These are phyloP conservation scores for Cercospora sojina DNA, from an alignment of 2,329 filamentous ascomycete genomes.

Conservation along the genomic window DNA sequence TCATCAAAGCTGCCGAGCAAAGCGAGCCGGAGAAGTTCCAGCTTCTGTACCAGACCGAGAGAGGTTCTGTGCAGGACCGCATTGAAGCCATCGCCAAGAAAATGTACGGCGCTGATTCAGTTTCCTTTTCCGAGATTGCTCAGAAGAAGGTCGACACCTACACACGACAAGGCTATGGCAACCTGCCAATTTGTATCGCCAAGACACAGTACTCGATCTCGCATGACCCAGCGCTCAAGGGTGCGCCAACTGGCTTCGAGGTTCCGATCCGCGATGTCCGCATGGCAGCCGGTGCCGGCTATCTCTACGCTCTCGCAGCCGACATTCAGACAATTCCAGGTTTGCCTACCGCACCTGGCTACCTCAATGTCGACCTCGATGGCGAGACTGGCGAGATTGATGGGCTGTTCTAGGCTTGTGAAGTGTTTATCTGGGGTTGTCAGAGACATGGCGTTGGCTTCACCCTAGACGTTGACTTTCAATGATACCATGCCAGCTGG, in stretches of 20 bases:
- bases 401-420: slow-evolving; percentile 71
- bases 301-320: slow-evolving; percentile 90
- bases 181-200: slow-evolving; percentile 92
- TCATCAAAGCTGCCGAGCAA: slow-evolving; percentile 78
- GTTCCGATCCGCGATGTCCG: slow-evolving; percentile 92
- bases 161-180: slow-evolving; percentile 84
- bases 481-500: slow-evolving; percentile 19
- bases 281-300: slow-evolving; percentile 90
- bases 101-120: slow-evolving; percentile 89
- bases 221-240: slow-evolving; percentile 90
- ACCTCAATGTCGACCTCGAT: slow-evolving; percentile 82
- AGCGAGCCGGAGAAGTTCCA: slow-evolving; percentile 75
- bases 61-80: slow-evolving; percentile 72
- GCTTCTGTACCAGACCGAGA: slow-evolving; percentile 78
- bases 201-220: slow-evolving; percentile 98
- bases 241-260: slow-evolving; percentile 89
- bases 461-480: not conserved
- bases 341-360: slow-evolving; percentile 89
- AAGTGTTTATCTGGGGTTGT: not conserved
- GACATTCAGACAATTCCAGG: slow-evolving; percentile 99
- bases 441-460: not conserved
- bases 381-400: slow-evolving; percentile 55
- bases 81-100: slow-evolving; percentile 86
- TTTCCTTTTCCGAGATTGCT: slow-evolving; percentile 90
- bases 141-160: slow-evolving; percentile 97